Evolutionary conservation across 1,139 yeast genomes (phyloP), one percentile per base, ranked within the genome.

Genomic region (Hansenula lynferdii): DNA sequence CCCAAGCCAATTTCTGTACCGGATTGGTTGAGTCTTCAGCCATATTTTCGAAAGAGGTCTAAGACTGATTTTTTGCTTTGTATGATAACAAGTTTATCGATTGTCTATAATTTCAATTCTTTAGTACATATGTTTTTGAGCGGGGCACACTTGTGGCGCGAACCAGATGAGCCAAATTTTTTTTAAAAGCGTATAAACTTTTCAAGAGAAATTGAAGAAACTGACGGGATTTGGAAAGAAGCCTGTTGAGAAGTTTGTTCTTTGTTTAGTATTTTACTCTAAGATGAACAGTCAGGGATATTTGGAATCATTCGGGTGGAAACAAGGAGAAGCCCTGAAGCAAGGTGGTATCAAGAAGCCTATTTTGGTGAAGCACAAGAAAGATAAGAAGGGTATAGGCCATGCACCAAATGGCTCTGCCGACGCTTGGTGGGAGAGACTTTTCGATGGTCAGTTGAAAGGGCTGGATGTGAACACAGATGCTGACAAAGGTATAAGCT

Each of bases 391-490:
- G 56, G 98, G 98, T 5, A 69, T 92, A 32, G 96, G 96, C 0
- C 82, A 82, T 53, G 47, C 45, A n/a, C 96, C 86, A 49, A 80
- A 85, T 41, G 69, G 68, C 6, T 52, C 57, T 31, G 65, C 65
- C 5, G 97, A 89, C 53, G 83, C 86, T 38, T 92, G 98, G 98
- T 92, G 98, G 98, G 97, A 92, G 50, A 72, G 84, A 49, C 68
- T 90, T 35, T 92, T 92, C 63, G 97, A 92, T 60, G 96, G 96
- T 2, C 96, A 89, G 52, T 71, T 92, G 47, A 86, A 86, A 56
- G 75, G 77, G 17, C 60, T 92, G 35, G 90, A 85, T 42, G 92
- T 89, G 8, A 66, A 56, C 23, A 56, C 60, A 2, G 63, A 58
- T 16, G 50, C 55, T 2, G 49, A 46, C 4, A 58, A 57, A 4